phyloP scores from a whole-genome alignment of 352 stramenopile species.

The Globisporangium yorkense region DNA sequence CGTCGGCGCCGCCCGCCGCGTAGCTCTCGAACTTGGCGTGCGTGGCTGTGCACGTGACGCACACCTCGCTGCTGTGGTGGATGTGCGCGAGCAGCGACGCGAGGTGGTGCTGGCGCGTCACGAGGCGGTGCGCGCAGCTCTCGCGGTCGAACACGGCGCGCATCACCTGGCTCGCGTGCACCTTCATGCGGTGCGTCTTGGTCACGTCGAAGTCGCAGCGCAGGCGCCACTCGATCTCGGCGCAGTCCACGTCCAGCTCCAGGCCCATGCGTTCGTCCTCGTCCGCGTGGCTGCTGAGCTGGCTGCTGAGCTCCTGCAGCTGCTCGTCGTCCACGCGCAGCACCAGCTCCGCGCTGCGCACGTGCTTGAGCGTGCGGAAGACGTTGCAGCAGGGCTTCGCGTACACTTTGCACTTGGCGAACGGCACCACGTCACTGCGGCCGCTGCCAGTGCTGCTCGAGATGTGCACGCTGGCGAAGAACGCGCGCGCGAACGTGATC shows the following conservation, averaged over 20 bases:
- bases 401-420: constrained; percentile 74
- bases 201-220: constrained; percentile 83
- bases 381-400: constrained; percentile 74
- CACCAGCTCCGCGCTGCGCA: constrained; percentile 63
- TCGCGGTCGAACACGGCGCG: constrained; percentile 69
- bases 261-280: constrained; percentile 8
- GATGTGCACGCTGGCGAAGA: constrained; percentile 42
- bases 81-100: constrained; percentile 73
- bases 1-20: constrained; percentile 45
- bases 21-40: constrained; percentile 83
- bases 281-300: not conserved
- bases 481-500: constrained; percentile 57
- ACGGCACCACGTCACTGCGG: constrained; percentile 18
- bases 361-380: constrained; percentile 80
- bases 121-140: constrained; percentile 39
- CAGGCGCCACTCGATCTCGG: constrained; percentile 62
- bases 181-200: constrained; percentile 83
- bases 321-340: constrained; percentile 43
- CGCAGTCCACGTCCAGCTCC: constrained; percentile 59
- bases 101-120: constrained; percentile 69
- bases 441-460: constrained; percentile 6
- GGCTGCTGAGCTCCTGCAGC: constrained; percentile 14
- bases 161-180: constrained; percentile 73
- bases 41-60: constrained; percentile 51
- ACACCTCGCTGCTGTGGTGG: constrained; percentile 75